Conservation (phyloP, 2,329 filamentous ascomycete genomes). For the Cryphonectria nitschkei region DNA sequence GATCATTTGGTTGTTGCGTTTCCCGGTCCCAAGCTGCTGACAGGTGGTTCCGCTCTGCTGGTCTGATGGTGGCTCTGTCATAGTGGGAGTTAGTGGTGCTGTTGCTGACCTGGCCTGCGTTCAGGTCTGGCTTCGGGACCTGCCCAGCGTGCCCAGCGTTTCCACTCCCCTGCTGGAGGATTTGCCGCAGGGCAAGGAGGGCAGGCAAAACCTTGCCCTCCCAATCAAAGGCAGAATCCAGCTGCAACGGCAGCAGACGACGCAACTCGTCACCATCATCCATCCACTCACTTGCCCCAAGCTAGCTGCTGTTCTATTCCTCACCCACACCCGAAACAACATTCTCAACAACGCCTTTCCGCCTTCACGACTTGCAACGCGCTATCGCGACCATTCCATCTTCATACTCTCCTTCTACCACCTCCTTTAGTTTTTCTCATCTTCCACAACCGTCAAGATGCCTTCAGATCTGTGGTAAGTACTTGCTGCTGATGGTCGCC, state of each 20-base stretch:
- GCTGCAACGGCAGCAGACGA: slow-evolving; percentile 39
- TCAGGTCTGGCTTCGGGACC: not conserved
- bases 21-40: slow-evolving; percentile 4
- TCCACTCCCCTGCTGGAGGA: not conserved
- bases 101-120: not conserved
- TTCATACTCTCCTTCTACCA: slow-evolving; percentile 14
- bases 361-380: slow-evolving; percentile 19
- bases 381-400: slow-evolving; percentile 22
- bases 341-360: slow-evolving; percentile 20
- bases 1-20: slow-evolving; percentile 18
- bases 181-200: slow-evolving; percentile 1
- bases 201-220: slow-evolving; percentile 46
- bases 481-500: slow-evolving; percentile 40
- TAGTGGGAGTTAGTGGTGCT: not conserved
- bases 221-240: slow-evolving; percentile 44
- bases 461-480: slow-evolving; percentile 81
- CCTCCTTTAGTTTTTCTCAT: slow-evolving; percentile 30
- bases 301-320: slow-evolving; percentile 19
- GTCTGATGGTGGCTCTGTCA: not conserved
- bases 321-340: slow-evolving; percentile 15
- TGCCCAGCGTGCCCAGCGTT: not conserved
- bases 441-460: slow-evolving; percentile 61
- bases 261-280: slow-evolving; percentile 28
- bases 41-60: slow-evolving; percentile 6
- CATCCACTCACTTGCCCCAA: slow-evolving; percentile 28